phyloP scores from a whole-genome alignment of 306 rosid species.

The Comarum palustre region DNA sequence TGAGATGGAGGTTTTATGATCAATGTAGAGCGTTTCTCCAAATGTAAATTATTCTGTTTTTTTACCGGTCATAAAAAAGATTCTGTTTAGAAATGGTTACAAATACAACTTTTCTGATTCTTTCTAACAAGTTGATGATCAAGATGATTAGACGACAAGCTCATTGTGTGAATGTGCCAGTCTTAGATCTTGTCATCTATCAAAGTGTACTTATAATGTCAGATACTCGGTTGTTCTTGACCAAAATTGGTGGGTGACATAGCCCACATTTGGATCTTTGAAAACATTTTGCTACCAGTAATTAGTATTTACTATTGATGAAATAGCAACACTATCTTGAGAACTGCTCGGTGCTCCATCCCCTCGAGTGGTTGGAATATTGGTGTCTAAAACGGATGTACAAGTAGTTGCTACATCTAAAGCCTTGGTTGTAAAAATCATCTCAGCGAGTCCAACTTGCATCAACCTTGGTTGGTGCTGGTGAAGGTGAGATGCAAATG shows the following conservation, averaged over 20 bases:
- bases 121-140: background rate
- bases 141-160: constrained; percentile 1
- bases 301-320: background rate
- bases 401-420: background rate
- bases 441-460: background rate
- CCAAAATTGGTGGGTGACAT: constrained; percentile 1
- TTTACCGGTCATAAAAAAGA: no score
- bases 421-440: background rate
- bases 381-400: background rate
- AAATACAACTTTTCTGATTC: background rate
- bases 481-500: constrained; percentile 4
- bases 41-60: no score
- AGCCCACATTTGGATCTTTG: background rate
- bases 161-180: background rate
- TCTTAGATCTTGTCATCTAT: background rate
- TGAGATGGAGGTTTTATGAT: constrained; percentile 12
- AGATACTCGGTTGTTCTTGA: constrained; percentile 8
- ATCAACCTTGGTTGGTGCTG: background rate
- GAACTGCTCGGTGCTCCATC: background rate
- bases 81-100: background rate
- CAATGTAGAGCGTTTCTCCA: background rate
- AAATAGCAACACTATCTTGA: background rate
- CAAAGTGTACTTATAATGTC: background rate
- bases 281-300: background rate
- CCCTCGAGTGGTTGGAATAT: background rate